These are phyloP conservation scores for Periconia macrospinosa DNA, from an alignment of 2,329 filamentous ascomycete genomes.

Conservation along the genomic window DNA sequence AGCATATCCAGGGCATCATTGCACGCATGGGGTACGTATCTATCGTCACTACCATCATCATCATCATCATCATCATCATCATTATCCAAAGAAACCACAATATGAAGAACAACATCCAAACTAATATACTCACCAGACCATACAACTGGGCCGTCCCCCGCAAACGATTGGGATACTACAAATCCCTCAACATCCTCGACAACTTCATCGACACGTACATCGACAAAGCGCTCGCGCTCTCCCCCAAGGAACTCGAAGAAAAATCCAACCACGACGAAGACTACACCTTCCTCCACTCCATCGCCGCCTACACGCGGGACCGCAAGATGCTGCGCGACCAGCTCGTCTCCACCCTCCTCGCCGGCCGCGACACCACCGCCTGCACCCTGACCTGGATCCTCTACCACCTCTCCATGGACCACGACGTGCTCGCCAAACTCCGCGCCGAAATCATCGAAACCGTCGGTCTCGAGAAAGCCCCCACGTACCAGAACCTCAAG, in stretches of 20 bases:
- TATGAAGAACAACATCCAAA: neutral
- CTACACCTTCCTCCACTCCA: slow-evolving; percentile 85
- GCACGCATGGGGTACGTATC: slow-evolving; percentile 61
- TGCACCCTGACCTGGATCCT: slow-evolving; percentile 78
- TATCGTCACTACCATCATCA: neutral
- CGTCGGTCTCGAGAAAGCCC: slow-evolving; percentile 63
- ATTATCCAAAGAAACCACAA: neutral
- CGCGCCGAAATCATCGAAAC: slow-evolving; percentile 70
- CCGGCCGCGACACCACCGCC: slow-evolving; percentile 86
- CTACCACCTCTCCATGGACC: slow-evolving; percentile 77
- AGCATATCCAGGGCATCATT: slow-evolving; percentile 70
- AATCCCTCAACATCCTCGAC: slow-evolving; percentile 69
- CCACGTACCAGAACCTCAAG: slow-evolving; percentile 80
- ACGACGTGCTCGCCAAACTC: slow-evolving; percentile 67
- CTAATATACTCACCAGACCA: slow-evolving; percentile 48
- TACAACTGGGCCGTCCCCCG: slow-evolving; percentile 66
- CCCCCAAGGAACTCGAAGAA: slow-evolving; percentile 70
- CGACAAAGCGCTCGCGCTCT: slow-evolving; percentile 69
- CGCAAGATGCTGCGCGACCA: slow-evolving; percentile 77
- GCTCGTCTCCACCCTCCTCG: slow-evolving; percentile 71
- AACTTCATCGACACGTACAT: slow-evolving; percentile 78
- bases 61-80: too few species aligned
- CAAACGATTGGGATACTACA: slow-evolving; percentile 61
- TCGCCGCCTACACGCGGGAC: slow-evolving; percentile 76
- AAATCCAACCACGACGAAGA: slow-evolving; percentile 71